phyloP scores from a whole-genome alignment of 345 rosid genomes.

The Heritiera littoralis region DNA sequence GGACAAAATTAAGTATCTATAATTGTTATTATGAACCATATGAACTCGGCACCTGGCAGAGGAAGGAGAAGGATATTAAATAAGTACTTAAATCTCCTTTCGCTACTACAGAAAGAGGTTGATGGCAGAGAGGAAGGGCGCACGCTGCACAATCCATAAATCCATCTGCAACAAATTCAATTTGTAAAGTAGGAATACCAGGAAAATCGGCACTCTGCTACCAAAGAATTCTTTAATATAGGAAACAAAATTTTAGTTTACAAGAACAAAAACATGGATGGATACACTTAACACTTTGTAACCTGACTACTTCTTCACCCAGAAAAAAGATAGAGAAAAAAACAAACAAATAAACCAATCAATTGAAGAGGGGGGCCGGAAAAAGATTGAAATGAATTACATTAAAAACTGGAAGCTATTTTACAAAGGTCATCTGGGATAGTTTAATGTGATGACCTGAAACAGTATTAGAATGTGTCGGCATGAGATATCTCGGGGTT shows the following conservation, averaged over 20 bases:
- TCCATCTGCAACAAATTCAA: no score
- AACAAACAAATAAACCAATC: conserved; percentile 2
- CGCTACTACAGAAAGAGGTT: no score
- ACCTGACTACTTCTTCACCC: not conserved
- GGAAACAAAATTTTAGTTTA: conserved; percentile 15
- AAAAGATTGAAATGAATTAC: conserved; percentile 29
- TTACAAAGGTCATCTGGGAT: conserved; percentile 36
- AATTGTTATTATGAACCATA: no score
- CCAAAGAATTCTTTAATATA: no score
- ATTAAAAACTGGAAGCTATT: conserved; percentile 34
- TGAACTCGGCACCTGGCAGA: no score
- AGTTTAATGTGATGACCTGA: conserved; percentile 27
- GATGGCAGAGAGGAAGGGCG: no score
- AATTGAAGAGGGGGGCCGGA: not conserved
- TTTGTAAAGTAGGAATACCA: no score
- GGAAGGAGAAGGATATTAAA: no score
- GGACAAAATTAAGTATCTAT: no score
- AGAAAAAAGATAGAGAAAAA: not conserved
- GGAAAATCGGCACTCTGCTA: no score
- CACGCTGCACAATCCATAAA: no score
- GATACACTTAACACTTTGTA: not conserved
- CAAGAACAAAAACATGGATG: conserved; percentile 1
- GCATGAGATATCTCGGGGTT: conserved; percentile 9
- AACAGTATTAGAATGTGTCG: conserved; percentile 27
- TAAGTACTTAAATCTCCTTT: no score